A percentile compares a stretch with the other conserved stretches of the same genome.
Evolutionary conservation across 305 asterid genomes (phyloP).

Genomic region (Fraxinus sp.): DNA sequence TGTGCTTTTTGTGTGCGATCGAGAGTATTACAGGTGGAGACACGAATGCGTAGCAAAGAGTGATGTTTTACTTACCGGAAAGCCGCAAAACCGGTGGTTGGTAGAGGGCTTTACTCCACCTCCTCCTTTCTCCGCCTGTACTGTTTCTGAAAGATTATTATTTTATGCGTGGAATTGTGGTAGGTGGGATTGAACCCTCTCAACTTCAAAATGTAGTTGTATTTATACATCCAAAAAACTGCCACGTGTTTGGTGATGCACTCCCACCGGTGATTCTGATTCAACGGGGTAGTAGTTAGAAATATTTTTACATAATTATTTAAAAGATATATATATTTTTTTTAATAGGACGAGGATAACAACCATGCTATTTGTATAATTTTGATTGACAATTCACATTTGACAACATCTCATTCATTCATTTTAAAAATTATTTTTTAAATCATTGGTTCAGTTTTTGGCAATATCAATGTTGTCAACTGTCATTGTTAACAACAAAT

Average conservation of each 20-base stretch:
- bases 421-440: too few relatives aligned
- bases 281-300: not conserved
- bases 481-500: too few relatives aligned
- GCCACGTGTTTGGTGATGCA: not conserved
- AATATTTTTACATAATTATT: too few relatives aligned
- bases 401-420: too few relatives aligned
- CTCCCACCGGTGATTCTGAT: not conserved
- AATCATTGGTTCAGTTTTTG: too few relatives aligned
- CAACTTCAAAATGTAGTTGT: conserved; percentile 15
- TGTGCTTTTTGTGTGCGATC: not conserved
- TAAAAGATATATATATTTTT: too few relatives aligned
- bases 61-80: conserved; percentile 27
- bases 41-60: not conserved
- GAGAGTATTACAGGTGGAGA: not conserved
- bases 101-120: not conserved
- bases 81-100: conserved; percentile 16
- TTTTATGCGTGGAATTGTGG: conserved; percentile 8
- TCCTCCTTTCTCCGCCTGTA: not conserved
- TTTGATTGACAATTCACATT: too few relatives aligned
- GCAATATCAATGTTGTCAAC: too few relatives aligned
- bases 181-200: conserved; percentile 27
- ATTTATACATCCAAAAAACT: not conserved
- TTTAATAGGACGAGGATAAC: not conserved
- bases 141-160: not conserved
- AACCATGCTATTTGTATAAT: too few relatives aligned